Evolutionary conservation across 768 basidiomycete genomes (phyloP).

Genomic region (Gymnopilus dilepis): DNA sequence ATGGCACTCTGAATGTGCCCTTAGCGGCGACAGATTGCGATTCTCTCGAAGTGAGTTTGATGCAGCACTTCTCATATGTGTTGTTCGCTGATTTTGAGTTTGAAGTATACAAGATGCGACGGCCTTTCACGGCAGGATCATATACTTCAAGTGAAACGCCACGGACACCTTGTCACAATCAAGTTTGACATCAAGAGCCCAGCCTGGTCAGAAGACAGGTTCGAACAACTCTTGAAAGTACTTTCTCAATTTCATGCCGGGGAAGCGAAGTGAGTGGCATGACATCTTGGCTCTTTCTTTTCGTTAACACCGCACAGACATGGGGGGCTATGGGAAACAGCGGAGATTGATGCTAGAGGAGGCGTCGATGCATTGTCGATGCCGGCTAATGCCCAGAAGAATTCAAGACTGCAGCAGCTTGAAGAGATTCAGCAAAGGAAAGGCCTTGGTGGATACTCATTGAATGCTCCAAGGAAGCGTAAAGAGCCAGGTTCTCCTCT

Average conservation of each 20-base stretch:
- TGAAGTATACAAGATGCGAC: not conserved
- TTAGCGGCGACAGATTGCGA: too few species aligned
- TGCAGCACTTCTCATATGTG: too few species aligned
- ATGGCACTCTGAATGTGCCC: not conserved
- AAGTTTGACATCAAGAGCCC: not conserved
- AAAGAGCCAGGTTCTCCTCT: slow-evolving; percentile 15
- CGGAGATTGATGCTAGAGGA: not conserved
- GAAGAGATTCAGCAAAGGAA: slow-evolving; percentile 19
- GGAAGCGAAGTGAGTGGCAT: not conserved
- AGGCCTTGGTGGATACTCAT: not conserved
- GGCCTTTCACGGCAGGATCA: too few species aligned
- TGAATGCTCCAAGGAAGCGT: slow-evolving; percentile 10
- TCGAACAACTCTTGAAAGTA: not conserved
- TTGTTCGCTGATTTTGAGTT: not conserved
- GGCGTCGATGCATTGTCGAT: not conserved
- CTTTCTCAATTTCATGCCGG: not conserved
- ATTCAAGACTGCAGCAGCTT: slow-evolving; percentile 32
- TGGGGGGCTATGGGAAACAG: not conserved
- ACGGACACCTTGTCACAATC: not conserved
- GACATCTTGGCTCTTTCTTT: not conserved
- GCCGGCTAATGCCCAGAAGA: slow-evolving; percentile 16
- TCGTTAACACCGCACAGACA: not conserved
- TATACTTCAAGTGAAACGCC: not conserved
- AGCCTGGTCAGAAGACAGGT: not conserved
- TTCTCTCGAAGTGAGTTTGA: too few species aligned